Conservation (phyloP, 176 grass and related monocot genomes). For the Zoysia pacifica region DNA sequence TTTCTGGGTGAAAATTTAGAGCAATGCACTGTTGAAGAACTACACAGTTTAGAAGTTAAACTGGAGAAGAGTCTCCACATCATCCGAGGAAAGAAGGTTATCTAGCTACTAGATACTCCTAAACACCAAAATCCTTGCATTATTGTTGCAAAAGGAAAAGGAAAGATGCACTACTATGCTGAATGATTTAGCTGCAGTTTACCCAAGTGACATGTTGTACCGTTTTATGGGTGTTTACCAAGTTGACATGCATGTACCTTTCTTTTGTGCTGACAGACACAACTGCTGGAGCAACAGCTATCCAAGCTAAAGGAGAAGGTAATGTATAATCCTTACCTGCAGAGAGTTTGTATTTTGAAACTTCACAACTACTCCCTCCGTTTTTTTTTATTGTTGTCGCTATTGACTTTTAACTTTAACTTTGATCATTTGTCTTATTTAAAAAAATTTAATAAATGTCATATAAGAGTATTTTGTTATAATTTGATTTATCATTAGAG, state of each 20-base stretch:
- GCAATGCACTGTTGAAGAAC: constrained; percentile 54
- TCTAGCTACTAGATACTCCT: neutral
- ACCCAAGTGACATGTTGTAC: constrained; percentile 7
- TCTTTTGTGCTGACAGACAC: constrained; percentile 40
- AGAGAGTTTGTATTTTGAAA: neutral
- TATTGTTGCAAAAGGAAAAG: neutral
- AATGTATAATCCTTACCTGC: neutral
- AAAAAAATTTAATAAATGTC: too few relatives aligned
- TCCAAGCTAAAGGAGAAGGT: constrained; percentile 67
- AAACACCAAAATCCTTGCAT: neutral
- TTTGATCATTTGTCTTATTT: too few relatives aligned
- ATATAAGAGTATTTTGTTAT: too few relatives aligned
- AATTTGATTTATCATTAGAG: too few relatives aligned
- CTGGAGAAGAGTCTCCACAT: constrained; percentile 49
- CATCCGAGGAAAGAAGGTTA: constrained; percentile 61
- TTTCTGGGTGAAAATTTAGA: constrained; percentile 63
- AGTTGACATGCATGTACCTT: constrained; percentile 22
- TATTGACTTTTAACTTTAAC: too few relatives aligned
- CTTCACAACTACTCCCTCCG: neutral
- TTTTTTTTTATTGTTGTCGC: too few relatives aligned
- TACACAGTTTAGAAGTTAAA: constrained; percentile 48
- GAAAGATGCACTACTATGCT: neutral
- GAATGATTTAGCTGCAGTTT: neutral
- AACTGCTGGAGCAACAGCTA: constrained; percentile 62
- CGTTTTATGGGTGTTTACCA: neutral